A percentile compares a stretch with the other conserved stretches of the same genome.
These are phyloP conservation scores for Aspergillus calidoustus DNA, from an alignment of 2,329 filamentous ascomycete species.

Conservation along the genomic window DNA sequence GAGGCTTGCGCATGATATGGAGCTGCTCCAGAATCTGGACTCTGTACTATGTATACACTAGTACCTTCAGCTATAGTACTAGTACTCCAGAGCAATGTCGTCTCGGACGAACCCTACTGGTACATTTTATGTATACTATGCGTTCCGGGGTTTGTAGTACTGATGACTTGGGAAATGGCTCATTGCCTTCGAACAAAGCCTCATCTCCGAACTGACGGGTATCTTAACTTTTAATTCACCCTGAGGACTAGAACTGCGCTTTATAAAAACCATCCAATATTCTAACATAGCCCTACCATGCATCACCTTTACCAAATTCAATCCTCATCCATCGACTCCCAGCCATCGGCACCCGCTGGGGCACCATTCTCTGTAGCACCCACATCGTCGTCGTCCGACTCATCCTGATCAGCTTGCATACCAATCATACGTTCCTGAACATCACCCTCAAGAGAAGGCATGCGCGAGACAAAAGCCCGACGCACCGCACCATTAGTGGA, in stretches of 20 bases:
- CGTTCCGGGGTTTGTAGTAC: neutral
- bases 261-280: conserved; percentile 9
- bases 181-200: neutral
- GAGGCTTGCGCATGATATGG: no score
- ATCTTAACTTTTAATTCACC: conserved; percentile 28
- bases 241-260: neutral
- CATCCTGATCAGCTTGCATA: conserved; percentile 67
- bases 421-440: conserved; percentile 78
- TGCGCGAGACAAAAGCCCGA: conserved; percentile 76
- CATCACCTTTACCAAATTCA: conserved; percentile 21
- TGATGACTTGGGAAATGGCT: neutral
- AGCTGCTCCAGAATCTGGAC: no score
- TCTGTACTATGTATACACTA: no score
- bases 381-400: conserved; percentile 68
- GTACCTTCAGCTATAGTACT: no score
- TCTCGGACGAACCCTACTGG: neutral
- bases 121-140: neutral
- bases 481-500: conserved; percentile 89
- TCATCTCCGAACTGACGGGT: conserved; percentile 17
- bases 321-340: conserved; percentile 62
- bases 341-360: conserved; percentile 55
- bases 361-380: conserved; percentile 57
- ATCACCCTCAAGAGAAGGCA: conserved; percentile 64
- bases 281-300: neutral
- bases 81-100: no score